A percentile compares a stretch with the other conserved stretches of the same genome.
Evolutionary conservation across 1,139 yeast genomes (phyloP).

Genomic region (Geotrichum europaeum): DNA sequence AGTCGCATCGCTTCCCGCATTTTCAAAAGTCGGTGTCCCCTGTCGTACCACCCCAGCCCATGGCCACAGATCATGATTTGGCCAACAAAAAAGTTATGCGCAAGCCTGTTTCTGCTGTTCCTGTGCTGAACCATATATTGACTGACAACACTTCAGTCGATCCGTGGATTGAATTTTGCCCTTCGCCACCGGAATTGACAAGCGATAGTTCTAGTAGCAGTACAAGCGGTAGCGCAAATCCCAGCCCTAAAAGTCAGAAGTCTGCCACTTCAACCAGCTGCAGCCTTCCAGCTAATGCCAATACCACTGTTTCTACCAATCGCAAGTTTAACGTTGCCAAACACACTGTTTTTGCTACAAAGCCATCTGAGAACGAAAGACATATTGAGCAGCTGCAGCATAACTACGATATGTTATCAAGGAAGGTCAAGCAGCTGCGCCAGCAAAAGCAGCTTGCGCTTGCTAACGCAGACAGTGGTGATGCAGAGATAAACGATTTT

Average conservation of each 20-base stretch:
- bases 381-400: not conserved
- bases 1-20: not conserved
- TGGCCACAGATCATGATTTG: not conserved
- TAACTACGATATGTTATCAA: not conserved
- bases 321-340: not conserved
- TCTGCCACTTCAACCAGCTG: not conserved
- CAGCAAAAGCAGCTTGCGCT: not conserved
- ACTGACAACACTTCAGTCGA: not conserved
- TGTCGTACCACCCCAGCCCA: not conserved
- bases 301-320: not conserved
- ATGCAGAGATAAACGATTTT: not conserved
- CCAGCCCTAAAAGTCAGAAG: not conserved
- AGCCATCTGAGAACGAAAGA: not conserved
- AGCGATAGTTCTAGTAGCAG: not conserved
- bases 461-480: not conserved
- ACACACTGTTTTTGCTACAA: not conserved
- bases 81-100: not conserved
- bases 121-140: not conserved
- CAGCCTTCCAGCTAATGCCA: not conserved
- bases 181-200: not conserved
- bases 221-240: not conserved
- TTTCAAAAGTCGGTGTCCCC: not conserved
- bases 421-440: conserved; percentile 5
- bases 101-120: conserved; percentile 2
- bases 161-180: conserved; percentile 1